phyloP scores from a whole-genome alignment of 257 asterid genomes.

The Henckelia pumila region DNA sequence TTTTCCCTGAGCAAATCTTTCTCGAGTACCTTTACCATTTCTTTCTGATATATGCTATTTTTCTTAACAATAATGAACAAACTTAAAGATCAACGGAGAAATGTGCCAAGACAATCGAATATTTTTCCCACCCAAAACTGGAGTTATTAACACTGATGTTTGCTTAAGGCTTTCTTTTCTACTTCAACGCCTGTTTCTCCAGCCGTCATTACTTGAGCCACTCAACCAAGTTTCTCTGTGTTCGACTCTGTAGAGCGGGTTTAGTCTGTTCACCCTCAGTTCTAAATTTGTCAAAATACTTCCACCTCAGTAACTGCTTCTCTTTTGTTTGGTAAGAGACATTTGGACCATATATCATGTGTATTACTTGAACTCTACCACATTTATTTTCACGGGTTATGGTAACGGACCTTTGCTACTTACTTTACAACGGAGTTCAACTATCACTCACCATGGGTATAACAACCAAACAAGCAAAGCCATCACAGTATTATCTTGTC shows the following conservation, averaged over 20 bases:
- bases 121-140: background rate
- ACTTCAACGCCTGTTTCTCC: no score
- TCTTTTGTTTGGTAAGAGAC: background rate
- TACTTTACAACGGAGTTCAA: background rate
- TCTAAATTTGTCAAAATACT: background rate
- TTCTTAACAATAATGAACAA: background rate
- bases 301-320: background rate
- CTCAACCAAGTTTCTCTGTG: no score
- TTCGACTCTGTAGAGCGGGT: background rate
- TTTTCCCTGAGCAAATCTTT: background rate
- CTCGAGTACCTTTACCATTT: background rate
- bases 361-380: background rate
- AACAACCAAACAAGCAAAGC: conserved; percentile 12
- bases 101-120: background rate
- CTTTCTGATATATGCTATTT: background rate
- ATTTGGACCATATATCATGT: background rate
- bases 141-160: background rate
- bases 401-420: background rate
- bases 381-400: background rate
- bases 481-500: conserved; percentile 15
- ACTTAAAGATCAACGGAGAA: background rate
- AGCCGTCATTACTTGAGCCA: no score
- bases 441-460: background rate
- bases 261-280: background rate
- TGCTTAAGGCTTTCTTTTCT: background rate